Percentiles rank a stretch among this genome's conserved stretches.
These are phyloP conservation scores for Populus tomentosa DNA, from an alignment of 441 rosid species.

Conservation along the genomic window DNA sequence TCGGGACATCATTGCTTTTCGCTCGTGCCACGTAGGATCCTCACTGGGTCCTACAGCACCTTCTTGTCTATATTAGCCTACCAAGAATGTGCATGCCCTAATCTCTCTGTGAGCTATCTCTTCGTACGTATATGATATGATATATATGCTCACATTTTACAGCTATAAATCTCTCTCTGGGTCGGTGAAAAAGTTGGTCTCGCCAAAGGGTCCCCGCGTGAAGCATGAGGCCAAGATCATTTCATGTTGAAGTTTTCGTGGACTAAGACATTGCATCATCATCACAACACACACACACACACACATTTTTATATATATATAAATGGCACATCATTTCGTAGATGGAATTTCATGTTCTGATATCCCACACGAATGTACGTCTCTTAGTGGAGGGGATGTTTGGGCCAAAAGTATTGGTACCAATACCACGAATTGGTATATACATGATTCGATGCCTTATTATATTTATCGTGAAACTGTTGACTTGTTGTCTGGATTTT, in stretches of 20 bases:
- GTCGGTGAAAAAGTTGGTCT: conserved; percentile 24
- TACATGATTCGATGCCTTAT: background rate
- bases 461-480: background rate
- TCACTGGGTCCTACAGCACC: conserved; percentile 13
- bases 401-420: background rate
- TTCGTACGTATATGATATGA: background rate
- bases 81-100: background rate
- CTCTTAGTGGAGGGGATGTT: background rate
- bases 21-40: conserved; percentile 22
- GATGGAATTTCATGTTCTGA: conserved; percentile 7
- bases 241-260: background rate
- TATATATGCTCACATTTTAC: background rate
- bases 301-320: too few relatives aligned
- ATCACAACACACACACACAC: too few relatives aligned
- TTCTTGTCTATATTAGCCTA: background rate
- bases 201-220: conserved; percentile 17
- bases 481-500: background rate
- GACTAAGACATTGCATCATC: background rate
- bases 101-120: background rate
- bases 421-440: background rate
- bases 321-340: background rate
- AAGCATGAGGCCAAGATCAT: conserved; percentile 20
- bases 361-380: background rate
- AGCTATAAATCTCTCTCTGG: background rate
- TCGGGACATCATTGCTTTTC: conserved; percentile 15